These are phyloP conservation scores for Cercospora janseana DNA, from an alignment of 2,329 filamentous ascomycete species.

Conservation along the genomic window DNA sequence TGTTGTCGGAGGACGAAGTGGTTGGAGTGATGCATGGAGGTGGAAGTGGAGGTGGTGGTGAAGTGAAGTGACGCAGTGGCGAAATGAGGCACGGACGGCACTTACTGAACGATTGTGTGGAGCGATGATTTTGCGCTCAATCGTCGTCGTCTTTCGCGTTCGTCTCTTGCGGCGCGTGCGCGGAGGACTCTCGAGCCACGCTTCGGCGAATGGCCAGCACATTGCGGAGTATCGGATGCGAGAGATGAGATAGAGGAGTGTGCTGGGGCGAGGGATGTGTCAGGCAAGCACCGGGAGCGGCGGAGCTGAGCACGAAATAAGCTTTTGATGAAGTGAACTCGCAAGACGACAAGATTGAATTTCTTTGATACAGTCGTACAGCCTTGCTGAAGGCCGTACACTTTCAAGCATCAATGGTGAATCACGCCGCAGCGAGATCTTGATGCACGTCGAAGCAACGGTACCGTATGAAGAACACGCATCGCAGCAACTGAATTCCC, in stretches of 20 bases:
- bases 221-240: constrained; percentile 2
- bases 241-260: not conserved
- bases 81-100: constrained; percentile 8
- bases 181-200: constrained; percentile 31
- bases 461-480: too few species aligned
- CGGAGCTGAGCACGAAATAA: too few species aligned
- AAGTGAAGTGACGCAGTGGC: constrained; percentile 16
- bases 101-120: constrained; percentile 17
- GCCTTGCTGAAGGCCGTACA: too few species aligned
- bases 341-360: too few species aligned
- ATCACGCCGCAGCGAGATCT: too few species aligned
- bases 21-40: constrained; percentile 13
- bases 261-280: not conserved
- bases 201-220: constrained; percentile 36
- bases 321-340: too few species aligned
- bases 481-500: too few species aligned
- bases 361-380: too few species aligned
- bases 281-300: not conserved
- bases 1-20: constrained; percentile 9
- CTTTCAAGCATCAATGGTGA: too few species aligned
- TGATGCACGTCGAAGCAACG: too few species aligned
- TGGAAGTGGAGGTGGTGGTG: constrained; percentile 1
- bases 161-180: constrained; percentile 20
- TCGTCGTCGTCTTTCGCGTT: constrained; percentile 6
- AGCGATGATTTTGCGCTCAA: constrained; percentile 5